phyloP scores from a whole-genome alignment of 2,329 filamentous ascomycete genomes.

The Claviceps digitariae region DNA sequence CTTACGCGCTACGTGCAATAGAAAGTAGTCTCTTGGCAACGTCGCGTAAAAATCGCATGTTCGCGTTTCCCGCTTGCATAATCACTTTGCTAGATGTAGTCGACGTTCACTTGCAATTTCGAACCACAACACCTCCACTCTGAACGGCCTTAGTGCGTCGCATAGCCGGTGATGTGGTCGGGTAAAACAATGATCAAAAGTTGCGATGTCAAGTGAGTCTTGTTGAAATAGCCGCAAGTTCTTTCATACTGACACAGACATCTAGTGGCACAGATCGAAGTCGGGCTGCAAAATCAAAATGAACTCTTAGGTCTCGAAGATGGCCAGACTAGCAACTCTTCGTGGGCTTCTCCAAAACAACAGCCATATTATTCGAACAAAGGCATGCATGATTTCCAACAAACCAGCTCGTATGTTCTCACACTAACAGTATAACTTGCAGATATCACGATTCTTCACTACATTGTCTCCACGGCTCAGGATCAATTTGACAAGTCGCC shows the following conservation, averaged over 20 bases:
- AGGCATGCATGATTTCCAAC: slow-evolving; percentile 25
- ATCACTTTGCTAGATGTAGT: not conserved
- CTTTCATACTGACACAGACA: not conserved
- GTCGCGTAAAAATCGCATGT: too few species aligned
- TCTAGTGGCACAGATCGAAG: slow-evolving; percentile 14
- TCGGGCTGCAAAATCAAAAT: not conserved
- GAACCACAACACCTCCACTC: not conserved
- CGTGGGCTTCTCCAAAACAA: slow-evolving; percentile 1
- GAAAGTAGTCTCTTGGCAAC: too few species aligned
- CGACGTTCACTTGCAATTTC: not conserved
- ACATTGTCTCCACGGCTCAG: slow-evolving; percentile 62
- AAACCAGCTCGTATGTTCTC: not conserved
- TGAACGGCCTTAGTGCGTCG: not conserved
- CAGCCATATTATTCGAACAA: slow-evolving; percentile 45
- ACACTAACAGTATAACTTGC: not conserved
- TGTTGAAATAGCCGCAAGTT: not conserved
- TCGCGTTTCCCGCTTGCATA: too few species aligned
- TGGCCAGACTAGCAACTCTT: slow-evolving; percentile 2
- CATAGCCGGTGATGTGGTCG: not conserved
- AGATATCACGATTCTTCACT: slow-evolving; percentile 71
- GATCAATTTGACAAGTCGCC: slow-evolving; percentile 42
- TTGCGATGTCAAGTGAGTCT: slow-evolving; percentile 2
- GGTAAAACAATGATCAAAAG: not conserved
- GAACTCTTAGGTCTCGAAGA: slow-evolving; percentile 1
- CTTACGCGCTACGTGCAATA: too few species aligned